Conservation (phyloP, 495 filamentous ascomycete genomes). For the Bathelium albidoporum region DNA sequence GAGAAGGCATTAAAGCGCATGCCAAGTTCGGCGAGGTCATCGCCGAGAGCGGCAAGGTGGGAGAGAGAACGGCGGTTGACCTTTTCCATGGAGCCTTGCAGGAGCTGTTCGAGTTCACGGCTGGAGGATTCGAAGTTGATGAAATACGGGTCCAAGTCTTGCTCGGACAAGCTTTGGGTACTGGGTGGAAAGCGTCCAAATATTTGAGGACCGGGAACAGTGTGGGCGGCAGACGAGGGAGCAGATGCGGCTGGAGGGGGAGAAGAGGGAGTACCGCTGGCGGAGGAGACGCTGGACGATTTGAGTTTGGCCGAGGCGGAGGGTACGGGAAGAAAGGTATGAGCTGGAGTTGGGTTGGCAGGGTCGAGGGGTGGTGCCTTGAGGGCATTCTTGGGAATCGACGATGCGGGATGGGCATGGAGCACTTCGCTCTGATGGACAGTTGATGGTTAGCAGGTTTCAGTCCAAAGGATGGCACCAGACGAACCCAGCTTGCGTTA, state of each 20-base stretch:
- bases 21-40: slow-evolving; percentile 84
- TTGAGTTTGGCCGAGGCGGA: slow-evolving; percentile 76
- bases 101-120: slow-evolving; percentile 71
- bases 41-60: slow-evolving; percentile 69
- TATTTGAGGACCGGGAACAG: slow-evolving; percentile 51
- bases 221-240: slow-evolving; percentile 46
- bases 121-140: slow-evolving; percentile 80
- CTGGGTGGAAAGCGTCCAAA: slow-evolving; percentile 78
- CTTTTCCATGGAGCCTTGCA: slow-evolving; percentile 90
- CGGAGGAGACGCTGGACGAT: slow-evolving; percentile 38
- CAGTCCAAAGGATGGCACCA: background rate
- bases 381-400: slow-evolving; percentile 84
- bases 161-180: slow-evolving; percentile 63
- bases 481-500: slow-evolving; percentile 91
- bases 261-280: slow-evolving; percentile 43
- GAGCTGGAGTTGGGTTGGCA: slow-evolving; percentile 79
- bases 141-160: slow-evolving; percentile 92
- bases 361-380: slow-evolving; percentile 89
- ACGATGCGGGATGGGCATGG: slow-evolving; percentile 76
- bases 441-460: background rate
- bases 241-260: slow-evolving; percentile 36
- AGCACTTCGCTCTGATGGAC: slow-evolving; percentile 73
- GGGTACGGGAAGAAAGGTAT: slow-evolving; percentile 79
- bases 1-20: slow-evolving; percentile 96
- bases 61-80: slow-evolving; percentile 83